Evolutionary conservation across 2,329 filamentous ascomycete species (phyloP).

Genomic region (Cordyceps farinosa): DNA sequence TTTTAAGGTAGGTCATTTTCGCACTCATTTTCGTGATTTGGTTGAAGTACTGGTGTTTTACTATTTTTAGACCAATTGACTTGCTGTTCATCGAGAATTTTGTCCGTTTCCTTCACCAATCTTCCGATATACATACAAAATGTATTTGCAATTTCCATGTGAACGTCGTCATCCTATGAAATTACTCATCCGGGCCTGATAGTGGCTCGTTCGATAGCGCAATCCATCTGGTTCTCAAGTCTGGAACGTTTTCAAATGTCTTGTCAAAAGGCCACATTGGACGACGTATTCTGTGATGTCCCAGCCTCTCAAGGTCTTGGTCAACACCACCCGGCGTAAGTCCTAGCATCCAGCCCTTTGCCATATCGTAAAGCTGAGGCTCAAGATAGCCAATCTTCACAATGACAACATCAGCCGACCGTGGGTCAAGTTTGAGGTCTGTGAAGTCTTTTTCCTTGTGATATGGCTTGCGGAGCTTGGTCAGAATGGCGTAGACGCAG

Average conservation of each 20-base stretch:
- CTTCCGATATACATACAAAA: background rate
- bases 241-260: slow-evolving; percentile 20
- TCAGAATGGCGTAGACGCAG: slow-evolving; percentile 49
- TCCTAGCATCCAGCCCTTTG: slow-evolving; percentile 51
- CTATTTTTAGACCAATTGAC: too few species aligned
- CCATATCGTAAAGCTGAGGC: slow-evolving; percentile 52
- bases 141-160: background rate
- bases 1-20: too few species aligned
- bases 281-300: slow-evolving; percentile 44
- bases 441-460: slow-evolving; percentile 51
- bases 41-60: too few species aligned
- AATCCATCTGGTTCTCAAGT: slow-evolving; percentile 24
- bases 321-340: slow-evolving; percentile 53
- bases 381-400: slow-evolving; percentile 56
- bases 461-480: slow-evolving; percentile 50
- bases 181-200: slow-evolving; percentile 19
- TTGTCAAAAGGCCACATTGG: slow-evolving; percentile 41
- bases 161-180: too few species aligned
- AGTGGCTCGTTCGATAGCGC: slow-evolving; percentile 22
- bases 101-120: background rate
- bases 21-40: too few species aligned
- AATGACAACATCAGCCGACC: slow-evolving; percentile 47
- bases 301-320: slow-evolving; percentile 47
- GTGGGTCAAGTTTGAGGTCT: slow-evolving; percentile 43
- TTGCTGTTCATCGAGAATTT: too few species aligned